These are phyloP conservation scores for Alternaria angustiovoidea DNA, from an alignment of 2,329 filamentous ascomycete species.

Conservation along the genomic window DNA sequence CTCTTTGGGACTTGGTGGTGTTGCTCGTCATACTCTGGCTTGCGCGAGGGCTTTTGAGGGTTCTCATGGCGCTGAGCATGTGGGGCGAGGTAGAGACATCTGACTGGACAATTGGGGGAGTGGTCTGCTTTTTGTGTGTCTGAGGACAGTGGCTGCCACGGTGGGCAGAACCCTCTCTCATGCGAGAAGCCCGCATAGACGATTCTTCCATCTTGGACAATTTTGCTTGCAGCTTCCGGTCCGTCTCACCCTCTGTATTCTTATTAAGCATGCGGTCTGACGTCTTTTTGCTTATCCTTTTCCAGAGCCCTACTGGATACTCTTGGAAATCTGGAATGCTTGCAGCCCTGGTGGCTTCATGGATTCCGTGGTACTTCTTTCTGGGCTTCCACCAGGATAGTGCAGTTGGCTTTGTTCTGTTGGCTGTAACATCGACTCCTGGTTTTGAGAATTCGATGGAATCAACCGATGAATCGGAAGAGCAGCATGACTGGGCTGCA, in stretches of 20 bases:
- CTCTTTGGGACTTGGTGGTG: neutral
- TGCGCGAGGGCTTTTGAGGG: neutral
- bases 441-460: neutral
- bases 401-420: neutral
- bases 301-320: neutral
- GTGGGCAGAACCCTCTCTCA: neutral
- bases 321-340: neutral
- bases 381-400: constrained; percentile 4
- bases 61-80: neutral
- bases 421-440: neutral
- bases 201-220: neutral
- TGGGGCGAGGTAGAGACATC: neutral
- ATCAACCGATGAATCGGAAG: constrained; percentile 6
- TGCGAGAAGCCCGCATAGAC: neutral
- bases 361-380: neutral
- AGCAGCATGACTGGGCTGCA: constrained; percentile 4
- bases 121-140: neutral
- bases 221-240: constrained; percentile 1
- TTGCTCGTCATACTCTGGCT: neutral
- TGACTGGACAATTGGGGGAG: neutral
- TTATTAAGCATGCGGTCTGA: neutral
- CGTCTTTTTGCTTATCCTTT: constrained; percentile 1
- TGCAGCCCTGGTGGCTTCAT: neutral
- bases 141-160: neutral
- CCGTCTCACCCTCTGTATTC: neutral